These are phyloP conservation scores for Jatropha multifida DNA, from an alignment of 441 rosid genomes.

Conservation along the genomic window DNA sequence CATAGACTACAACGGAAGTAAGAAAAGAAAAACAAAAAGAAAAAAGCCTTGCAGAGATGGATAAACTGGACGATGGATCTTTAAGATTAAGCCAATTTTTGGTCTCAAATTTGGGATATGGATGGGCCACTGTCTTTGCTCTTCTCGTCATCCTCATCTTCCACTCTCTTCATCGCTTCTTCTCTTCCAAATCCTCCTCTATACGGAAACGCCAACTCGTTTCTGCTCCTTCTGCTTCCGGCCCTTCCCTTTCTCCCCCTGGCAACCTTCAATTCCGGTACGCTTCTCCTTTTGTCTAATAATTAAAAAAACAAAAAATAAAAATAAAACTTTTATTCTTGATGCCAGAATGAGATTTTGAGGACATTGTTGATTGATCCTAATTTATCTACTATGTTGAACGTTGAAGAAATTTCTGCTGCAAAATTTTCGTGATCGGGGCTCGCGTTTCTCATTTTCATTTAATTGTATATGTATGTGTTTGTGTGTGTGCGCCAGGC, in stretches of 20 bases:
- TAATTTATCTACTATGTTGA: too few relatives aligned
- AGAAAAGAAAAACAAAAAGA: neutral
- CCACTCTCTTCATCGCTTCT: conserved; percentile 30
- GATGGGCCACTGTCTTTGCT: conserved; percentile 43
- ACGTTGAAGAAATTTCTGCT: neutral
- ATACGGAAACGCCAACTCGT: neutral
- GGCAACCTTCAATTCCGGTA: conserved; percentile 1
- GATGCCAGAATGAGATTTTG: neutral
- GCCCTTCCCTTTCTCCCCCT: conserved; percentile 13
- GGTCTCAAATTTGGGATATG: conserved; percentile 35
- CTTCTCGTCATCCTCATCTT: conserved; percentile 38
- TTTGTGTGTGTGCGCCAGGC: too few relatives aligned
- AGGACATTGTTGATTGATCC: neutral
- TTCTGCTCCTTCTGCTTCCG: conserved; percentile 18
- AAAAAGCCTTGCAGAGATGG: neutral
- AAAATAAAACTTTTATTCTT: too few relatives aligned
- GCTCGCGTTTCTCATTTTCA: neutral
- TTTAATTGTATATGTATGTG: neutral
- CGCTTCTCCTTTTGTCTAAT: neutral
- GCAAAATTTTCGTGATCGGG: neutral
- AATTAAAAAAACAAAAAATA: too few relatives aligned
- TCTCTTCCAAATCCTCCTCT: conserved; percentile 24
- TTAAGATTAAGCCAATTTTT: conserved; percentile 17
- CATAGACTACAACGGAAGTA: neutral
- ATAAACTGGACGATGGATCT: neutral